These are phyloP conservation scores for Nemania bipapillata DNA, from an alignment of 2,329 filamentous ascomycete genomes.

Conservation along the genomic window DNA sequence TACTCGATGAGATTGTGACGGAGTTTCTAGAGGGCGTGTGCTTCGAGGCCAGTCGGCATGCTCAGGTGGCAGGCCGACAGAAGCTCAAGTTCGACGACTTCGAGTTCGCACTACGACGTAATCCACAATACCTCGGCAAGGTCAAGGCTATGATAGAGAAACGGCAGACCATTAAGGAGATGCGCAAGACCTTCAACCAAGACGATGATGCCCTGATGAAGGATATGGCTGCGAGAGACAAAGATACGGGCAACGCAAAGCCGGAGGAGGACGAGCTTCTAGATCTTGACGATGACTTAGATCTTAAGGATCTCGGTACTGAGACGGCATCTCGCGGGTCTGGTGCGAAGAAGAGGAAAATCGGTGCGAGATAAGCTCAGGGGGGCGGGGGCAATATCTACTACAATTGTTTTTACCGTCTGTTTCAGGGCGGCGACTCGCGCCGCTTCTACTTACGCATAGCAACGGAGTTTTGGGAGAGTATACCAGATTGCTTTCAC, in stretches of 20 bases:
- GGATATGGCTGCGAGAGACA: constrained; percentile 39
- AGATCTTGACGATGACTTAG: constrained; percentile 52
- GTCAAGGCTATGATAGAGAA: constrained; percentile 90
- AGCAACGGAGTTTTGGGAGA: constrained; percentile 45
- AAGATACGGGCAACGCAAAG: constrained; percentile 34
- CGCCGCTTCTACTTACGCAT: constrained; percentile 43
- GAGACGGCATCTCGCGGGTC: constrained; percentile 43
- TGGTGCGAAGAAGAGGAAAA: constrained; percentile 47
- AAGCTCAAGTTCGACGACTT: constrained; percentile 99
- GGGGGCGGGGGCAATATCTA: background rate
- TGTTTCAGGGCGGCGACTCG: constrained; percentile 17
- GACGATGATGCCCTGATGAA: constrained; percentile 67
- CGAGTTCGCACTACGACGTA: constrained; percentile 89
- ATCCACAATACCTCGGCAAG: constrained; percentile 85
- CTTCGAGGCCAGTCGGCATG: constrained; percentile 86
- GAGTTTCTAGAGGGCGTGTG: constrained; percentile 96
- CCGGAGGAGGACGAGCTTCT: constrained; percentile 52
- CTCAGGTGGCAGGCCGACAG: constrained; percentile 85
- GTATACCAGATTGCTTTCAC: constrained; percentile 44
- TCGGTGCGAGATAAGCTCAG: constrained; percentile 33
- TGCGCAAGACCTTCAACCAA: constrained; percentile 78
- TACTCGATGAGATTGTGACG: constrained; percentile 93
- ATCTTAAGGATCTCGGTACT: constrained; percentile 39
- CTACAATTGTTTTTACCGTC: background rate
- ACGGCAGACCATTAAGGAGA: constrained; percentile 85